These are phyloP conservation scores for Komagataea norvegica DNA, from an alignment of 1,139 yeast genomes.

Conservation along the genomic window DNA sequence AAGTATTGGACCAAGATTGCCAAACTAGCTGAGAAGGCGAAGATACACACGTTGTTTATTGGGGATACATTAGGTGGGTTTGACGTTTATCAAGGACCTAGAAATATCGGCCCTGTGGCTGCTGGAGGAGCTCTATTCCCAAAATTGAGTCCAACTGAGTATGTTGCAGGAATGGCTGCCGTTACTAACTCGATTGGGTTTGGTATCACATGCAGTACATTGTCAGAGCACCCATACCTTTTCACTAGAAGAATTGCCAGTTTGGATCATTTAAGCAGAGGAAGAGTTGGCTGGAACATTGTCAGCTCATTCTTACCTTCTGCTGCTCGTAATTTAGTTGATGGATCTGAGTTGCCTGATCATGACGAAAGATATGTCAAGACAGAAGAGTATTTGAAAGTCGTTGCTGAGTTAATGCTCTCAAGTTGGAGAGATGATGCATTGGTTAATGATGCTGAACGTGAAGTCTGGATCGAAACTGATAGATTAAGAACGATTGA, in stretches of 20 bases:
- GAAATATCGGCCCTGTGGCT: slow-evolving; percentile 31
- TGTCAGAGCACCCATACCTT: slow-evolving; percentile 38
- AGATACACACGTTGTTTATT: slow-evolving; percentile 27
- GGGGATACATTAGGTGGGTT: slow-evolving; percentile 37
- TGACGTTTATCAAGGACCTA: slow-evolving; percentile 11
- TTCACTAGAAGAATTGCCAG: slow-evolving; percentile 39
- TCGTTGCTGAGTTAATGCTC: slow-evolving; percentile 35
- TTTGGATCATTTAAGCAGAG: slow-evolving; percentile 37
- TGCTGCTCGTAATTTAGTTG: slow-evolving; percentile 32
- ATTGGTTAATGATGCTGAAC: slow-evolving; percentile 29
- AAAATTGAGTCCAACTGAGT: slow-evolving; percentile 3
- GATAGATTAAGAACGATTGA: slow-evolving; percentile 35
- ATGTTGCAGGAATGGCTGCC: slow-evolving; percentile 35
- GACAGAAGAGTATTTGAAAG: slow-evolving; percentile 38
- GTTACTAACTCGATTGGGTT: slow-evolving; percentile 35
- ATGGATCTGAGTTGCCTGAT: slow-evolving; percentile 32
- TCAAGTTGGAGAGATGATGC: slow-evolving; percentile 43
- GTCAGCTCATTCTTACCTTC: slow-evolving; percentile 31
- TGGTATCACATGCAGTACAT: slow-evolving; percentile 37
- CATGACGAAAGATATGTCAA: slow-evolving; percentile 37
- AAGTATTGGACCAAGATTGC: slow-evolving; percentile 4
- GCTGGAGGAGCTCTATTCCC: slow-evolving; percentile 31
- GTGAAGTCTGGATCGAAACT: slow-evolving; percentile 35
- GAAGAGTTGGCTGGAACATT: slow-evolving; percentile 41
- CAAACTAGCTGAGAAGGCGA: slow-evolving; percentile 15